These are phyloP conservation scores for Ophiostoma triangulosporum DNA, from an alignment of 2,329 filamentous ascomycete species.

Conservation along the genomic window DNA sequence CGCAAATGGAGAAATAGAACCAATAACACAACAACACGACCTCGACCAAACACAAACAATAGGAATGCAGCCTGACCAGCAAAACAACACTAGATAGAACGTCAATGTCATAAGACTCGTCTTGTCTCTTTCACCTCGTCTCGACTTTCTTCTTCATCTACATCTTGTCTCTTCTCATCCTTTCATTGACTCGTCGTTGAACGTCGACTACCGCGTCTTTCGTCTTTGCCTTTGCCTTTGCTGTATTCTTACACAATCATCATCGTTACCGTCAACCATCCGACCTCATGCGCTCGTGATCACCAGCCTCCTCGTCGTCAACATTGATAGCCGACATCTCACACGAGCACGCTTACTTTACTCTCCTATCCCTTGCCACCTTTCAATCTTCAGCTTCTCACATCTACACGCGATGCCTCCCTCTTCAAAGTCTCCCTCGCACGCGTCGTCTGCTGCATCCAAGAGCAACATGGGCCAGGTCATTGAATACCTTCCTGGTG, in stretches of 20 bases:
- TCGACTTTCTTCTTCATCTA: not conserved
- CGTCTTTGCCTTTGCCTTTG: no score
- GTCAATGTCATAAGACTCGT: not conserved
- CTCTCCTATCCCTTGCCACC: not conserved
- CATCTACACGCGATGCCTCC: constrained; percentile 31
- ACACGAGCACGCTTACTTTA: not conserved
- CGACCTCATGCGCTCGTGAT: not conserved
- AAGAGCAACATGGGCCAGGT: constrained; percentile 76
- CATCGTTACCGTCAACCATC: not conserved
- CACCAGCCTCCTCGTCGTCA: not conserved
- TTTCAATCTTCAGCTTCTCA: not conserved
- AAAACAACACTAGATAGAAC: not conserved
- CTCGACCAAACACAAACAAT: not conserved
- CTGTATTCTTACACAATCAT: not conserved
- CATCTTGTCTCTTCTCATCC: not conserved
- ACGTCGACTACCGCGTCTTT: not conserved
- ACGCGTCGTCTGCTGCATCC: no score
- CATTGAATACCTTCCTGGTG: constrained; percentile 93
- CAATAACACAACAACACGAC: constrained; percentile 2
- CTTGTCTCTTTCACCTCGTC: not conserved
- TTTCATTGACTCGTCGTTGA: not conserved
- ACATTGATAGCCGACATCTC: not conserved
- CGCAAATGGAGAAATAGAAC: not conserved
- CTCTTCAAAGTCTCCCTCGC: constrained; percentile 33
- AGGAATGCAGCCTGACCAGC: constrained; percentile 4